A percentile compares a stretch with the other conserved stretches of the same genome.
Conservation (phyloP, 2,329 filamentous ascomycete genomes). For the Aspergillus vadensis region DNA sequence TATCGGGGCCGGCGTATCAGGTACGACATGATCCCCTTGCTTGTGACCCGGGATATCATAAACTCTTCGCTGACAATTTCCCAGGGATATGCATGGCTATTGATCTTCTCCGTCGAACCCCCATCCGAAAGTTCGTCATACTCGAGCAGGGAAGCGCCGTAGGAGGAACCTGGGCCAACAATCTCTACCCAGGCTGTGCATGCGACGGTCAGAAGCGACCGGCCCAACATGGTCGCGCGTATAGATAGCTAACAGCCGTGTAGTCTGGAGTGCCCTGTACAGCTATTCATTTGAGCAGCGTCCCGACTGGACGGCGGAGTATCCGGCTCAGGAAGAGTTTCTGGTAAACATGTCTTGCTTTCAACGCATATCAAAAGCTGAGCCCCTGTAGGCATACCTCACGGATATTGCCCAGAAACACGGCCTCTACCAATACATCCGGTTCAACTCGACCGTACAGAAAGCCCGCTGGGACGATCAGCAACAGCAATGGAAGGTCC, state of each 20-base stretch:
- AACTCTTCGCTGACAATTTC: background rate
- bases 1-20: slow-evolving; percentile 58
- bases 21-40: slow-evolving; percentile 20
- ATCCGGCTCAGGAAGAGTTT: slow-evolving; percentile 63
- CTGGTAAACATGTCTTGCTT: slow-evolving; percentile 37
- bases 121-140: slow-evolving; percentile 55
- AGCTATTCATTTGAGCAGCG: slow-evolving; percentile 64
- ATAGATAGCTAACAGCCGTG: background rate
- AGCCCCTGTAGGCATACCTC: slow-evolving; percentile 49
- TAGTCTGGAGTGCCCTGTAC: slow-evolving; percentile 58
- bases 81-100: slow-evolving; percentile 59
- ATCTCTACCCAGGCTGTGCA: slow-evolving; percentile 59
- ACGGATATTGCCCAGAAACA: slow-evolving; percentile 56
- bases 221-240: background rate
- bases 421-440: slow-evolving; percentile 58
- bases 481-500: slow-evolving; percentile 54
- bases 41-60: background rate
- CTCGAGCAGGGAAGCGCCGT: slow-evolving; percentile 58
- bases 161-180: slow-evolving; percentile 59
- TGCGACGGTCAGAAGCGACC: slow-evolving; percentile 47
- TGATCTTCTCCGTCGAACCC: slow-evolving; percentile 55
- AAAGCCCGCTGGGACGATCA: slow-evolving; percentile 58
- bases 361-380: background rate
- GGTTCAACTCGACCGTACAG: slow-evolving; percentile 59
- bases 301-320: slow-evolving; percentile 59